phyloP scores from a whole-genome alignment of 345 rosid species.

The Kernera saxatilis region DNA sequence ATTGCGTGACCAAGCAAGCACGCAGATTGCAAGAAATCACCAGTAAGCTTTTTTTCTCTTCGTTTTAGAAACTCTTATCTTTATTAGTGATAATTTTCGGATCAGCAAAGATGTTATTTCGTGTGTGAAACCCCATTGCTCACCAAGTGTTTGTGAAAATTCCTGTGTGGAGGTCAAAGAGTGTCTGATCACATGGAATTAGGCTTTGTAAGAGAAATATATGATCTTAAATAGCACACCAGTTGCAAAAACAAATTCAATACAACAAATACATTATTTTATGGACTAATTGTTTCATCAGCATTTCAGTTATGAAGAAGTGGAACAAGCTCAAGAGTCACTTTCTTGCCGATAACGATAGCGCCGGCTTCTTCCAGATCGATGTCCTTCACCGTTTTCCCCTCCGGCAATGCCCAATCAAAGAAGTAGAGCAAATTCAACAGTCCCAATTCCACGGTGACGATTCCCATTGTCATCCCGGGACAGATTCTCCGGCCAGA shows the following conservation, averaged over 20 bases:
- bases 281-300: not conserved
- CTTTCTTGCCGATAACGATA: constrained; percentile 15
- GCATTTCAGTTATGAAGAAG: not conserved
- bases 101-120: too few species aligned
- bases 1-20: too few species aligned
- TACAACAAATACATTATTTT: not conserved
- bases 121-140: too few species aligned
- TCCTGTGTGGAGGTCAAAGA: too few species aligned
- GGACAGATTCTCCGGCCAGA: constrained; percentile 33
- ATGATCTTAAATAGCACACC: not conserved
- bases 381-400: constrained; percentile 13
- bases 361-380: constrained; percentile 17
- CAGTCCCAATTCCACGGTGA: constrained; percentile 4
- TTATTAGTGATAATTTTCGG: too few species aligned
- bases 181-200: too few species aligned
- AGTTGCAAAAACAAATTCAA: not conserved
- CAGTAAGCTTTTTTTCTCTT: too few species aligned
- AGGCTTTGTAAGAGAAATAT: too few species aligned
- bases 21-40: too few species aligned
- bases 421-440: constrained; percentile 25
- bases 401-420: constrained; percentile 21
- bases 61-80: too few species aligned
- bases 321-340: constrained; percentile 26
- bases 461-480: constrained; percentile 12
- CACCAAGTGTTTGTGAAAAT: too few species aligned